Percentiles rank a stretch among this genome's conserved stretches.
phyloP scores from a whole-genome alignment of 805 yeast species.

The Ogataea corticis region DNA sequence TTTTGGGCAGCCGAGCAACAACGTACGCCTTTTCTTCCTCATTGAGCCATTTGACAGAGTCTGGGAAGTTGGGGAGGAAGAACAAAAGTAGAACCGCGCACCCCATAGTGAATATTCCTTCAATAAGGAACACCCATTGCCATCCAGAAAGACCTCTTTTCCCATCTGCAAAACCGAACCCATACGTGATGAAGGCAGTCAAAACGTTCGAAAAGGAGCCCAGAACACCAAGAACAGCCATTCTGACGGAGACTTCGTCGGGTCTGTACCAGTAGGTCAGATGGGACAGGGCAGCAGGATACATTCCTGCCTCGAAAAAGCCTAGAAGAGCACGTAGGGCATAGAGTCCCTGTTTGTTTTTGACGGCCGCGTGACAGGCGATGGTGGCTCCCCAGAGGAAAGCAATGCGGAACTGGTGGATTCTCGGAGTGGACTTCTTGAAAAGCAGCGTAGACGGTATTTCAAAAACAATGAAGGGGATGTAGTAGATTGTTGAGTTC shows the following conservation, averaged over 20 bases:
- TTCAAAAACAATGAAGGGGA: slow-evolving; percentile 46
- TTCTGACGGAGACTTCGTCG: slow-evolving; percentile 57
- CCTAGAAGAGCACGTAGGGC: slow-evolving; percentile 43
- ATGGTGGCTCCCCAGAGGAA: slow-evolving; percentile 29
- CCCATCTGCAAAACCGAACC: slow-evolving; percentile 54
- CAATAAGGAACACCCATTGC: slow-evolving; percentile 70
- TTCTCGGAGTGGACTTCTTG: slow-evolving; percentile 12
- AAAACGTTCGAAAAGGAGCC: slow-evolving; percentile 61
- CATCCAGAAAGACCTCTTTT: slow-evolving; percentile 55
- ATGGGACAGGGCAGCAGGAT: slow-evolving; percentile 35
- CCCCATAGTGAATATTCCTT: slow-evolving; percentile 55
- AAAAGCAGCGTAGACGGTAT: slow-evolving; percentile 55
- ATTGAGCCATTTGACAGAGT: slow-evolving; percentile 7
- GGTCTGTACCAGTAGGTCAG: slow-evolving; percentile 55
- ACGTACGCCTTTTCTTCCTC: slow-evolving; percentile 6
- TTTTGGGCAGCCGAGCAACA: slow-evolving; percentile 7
- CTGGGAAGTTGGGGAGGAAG: slow-evolving; percentile 55
- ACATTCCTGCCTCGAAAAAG: slow-evolving; percentile 45
- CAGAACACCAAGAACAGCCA: slow-evolving; percentile 59
- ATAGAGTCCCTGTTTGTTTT: slow-evolving; percentile 44
- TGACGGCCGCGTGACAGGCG: slow-evolving; percentile 25
- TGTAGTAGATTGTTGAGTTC: slow-evolving; percentile 6
- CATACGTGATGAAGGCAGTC: slow-evolving; percentile 53
- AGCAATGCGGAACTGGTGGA: slow-evolving; percentile 20
- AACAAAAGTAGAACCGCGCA: slow-evolving; percentile 57